These are phyloP conservation scores for Fusarium chlamydosporum DNA, from an alignment of 2,329 filamentous ascomycete species.

Conservation along the genomic window DNA sequence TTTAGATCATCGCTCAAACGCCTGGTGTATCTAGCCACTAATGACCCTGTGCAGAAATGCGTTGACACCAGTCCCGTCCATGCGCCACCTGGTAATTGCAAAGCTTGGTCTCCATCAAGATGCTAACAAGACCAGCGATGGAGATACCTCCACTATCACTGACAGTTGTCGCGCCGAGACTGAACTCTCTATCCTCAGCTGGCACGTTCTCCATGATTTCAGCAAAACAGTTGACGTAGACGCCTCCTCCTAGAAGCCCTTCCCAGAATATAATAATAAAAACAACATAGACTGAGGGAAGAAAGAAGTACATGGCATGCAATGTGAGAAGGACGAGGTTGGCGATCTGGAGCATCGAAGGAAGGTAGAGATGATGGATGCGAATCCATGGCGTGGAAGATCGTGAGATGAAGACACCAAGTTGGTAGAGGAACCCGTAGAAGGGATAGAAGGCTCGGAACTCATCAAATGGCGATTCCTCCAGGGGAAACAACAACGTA, in stretches of 20 bases:
- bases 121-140: conserved; percentile 85
- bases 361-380: conserved; percentile 83
- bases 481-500: conserved; percentile 87
- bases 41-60: conserved; percentile 60
- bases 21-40: conserved; percentile 20
- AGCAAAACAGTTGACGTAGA: conserved; percentile 97
- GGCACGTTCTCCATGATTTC: conserved; percentile 90
- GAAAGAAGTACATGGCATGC: conserved; percentile 84
- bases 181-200: conserved; percentile 87
- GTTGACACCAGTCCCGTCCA: conserved; percentile 80
- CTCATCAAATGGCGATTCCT: conserved; percentile 80
- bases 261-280: conserved; percentile 94
- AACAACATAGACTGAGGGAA: conserved; percentile 88
- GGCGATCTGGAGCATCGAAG: conserved; percentile 82
- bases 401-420: conserved; percentile 94
- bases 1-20: conserved; percentile 7
- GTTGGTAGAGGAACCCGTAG: conserved; percentile 94
- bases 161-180: conserved; percentile 88
- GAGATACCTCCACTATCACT: conserved; percentile 94
- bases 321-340: conserved; percentile 81
- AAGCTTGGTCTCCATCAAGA: conserved; percentile 83
- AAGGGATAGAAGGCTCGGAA: conserved; percentile 94
- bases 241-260: conserved; percentile 87
- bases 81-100: conserved; percentile 88
- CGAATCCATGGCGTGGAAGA: conserved; percentile 91